Evolutionary conservation across 371 early-diverging fungal genomes (phyloP), one percentile per base, ranked within the genome.

Genomic region (Actinomucor elegans): DNA sequence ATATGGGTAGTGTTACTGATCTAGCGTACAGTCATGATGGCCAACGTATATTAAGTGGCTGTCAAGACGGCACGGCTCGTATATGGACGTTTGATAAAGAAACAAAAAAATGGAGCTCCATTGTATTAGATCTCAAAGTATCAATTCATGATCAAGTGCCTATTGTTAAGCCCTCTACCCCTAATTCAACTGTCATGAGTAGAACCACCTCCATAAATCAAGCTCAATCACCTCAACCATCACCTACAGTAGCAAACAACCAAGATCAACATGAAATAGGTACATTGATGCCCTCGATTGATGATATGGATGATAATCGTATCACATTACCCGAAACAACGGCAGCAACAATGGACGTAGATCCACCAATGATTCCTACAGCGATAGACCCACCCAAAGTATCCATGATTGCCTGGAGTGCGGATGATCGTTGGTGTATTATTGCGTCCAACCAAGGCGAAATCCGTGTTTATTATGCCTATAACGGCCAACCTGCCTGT

Each of bases 1-100:
- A 92, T 59, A 73, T 69, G 40, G 86, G 81, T 4, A 80, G 79
- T 57, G 85, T 94, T n/a, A 87, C 85, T 0, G 90, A 89, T 67
- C 59, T 94, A 32, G 79, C 79, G n/a, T 93, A 86, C 57, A 85
- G 86, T 57, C 79, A 84, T 63, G 70, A 73, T 28, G 93, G 92
- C 17, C 78, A 85, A 26, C 80, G 81, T 55, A 66, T 94, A 0
- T 58, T 90, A 18, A 85, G 92, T 26, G 93, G 90, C 12, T 73
- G 66, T 24, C 69, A 67, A 32, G 81, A 81, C 55, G 81, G 81
- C 5, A 81, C 77, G 12, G 81, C 79, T 2, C 70, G 77, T 18
- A 64, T 81, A 11, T 79, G 79, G 79, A 61, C 41, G 15, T 71
- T 69, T 37, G 55, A 77, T 27, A 59, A 59, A 31, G 29, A 36